These are phyloP conservation scores for Stagonosporopsis vannaccii DNA, from an alignment of 2,329 filamentous ascomycete species.

Conservation along the genomic window DNA sequence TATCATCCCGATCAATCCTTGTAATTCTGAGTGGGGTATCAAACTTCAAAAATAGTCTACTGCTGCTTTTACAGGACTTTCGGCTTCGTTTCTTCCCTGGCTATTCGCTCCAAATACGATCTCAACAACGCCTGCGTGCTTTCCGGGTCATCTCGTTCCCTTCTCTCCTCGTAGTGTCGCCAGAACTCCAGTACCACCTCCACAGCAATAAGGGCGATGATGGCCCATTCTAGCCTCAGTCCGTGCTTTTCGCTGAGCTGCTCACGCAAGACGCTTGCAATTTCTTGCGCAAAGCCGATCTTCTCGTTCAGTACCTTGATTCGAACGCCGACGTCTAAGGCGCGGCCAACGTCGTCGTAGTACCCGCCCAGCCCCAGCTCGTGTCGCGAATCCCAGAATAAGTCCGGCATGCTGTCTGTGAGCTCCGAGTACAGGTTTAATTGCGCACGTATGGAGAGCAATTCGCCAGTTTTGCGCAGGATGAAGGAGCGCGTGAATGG, in stretches of 20 bases:
- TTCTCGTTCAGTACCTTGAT: slow-evolving; percentile 95
- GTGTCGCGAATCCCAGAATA: slow-evolving; percentile 93
- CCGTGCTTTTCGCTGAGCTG: slow-evolving; percentile 90
- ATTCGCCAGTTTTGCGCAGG: slow-evolving; percentile 89
- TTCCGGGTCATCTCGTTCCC: slow-evolving; percentile 52
- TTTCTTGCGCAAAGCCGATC: slow-evolving; percentile 97
- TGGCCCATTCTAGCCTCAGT: slow-evolving; percentile 89
- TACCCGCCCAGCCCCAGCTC: slow-evolving; percentile 92
- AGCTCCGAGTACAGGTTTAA: slow-evolving; percentile 97
- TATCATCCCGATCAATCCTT: background rate
- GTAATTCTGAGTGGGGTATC: background rate
- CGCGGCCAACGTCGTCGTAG: slow-evolving; percentile 90
- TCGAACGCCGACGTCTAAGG: slow-evolving; percentile 87
- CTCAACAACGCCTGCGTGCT: slow-evolving; percentile 52
- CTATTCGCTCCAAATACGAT: slow-evolving; percentile 39
- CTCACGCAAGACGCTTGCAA: slow-evolving; percentile 86
- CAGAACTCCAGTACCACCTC: slow-evolving; percentile 90
- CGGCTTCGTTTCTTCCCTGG: background rate
- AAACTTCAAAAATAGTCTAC: background rate
- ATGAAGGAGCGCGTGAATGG: slow-evolving; percentile 77
- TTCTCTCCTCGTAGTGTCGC: slow-evolving; percentile 70
- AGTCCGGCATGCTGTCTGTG: slow-evolving; percentile 91
- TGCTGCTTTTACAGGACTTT: background rate
- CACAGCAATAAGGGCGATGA: slow-evolving; percentile 90
- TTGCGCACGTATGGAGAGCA: slow-evolving; percentile 87